phyloP scores from a whole-genome alignment of 257 asterid species.

The Jacaranda copaia region DNA sequence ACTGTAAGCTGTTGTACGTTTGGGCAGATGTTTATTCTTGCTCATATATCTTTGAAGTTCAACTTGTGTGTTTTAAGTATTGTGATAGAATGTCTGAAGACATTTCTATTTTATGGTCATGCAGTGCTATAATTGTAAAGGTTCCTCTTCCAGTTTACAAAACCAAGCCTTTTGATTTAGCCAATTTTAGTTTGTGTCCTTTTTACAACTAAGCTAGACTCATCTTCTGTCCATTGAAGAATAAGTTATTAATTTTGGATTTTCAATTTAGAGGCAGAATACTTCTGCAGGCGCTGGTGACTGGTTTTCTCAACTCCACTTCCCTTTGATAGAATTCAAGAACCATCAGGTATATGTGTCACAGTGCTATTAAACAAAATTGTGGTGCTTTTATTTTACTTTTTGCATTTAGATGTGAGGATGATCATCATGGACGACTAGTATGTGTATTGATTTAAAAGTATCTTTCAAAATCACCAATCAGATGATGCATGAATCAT shows the following conservation, averaged over 20 bases:
- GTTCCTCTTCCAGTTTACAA: neutral
- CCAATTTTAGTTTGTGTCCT: neutral
- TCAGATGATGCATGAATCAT: no score
- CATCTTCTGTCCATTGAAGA: neutral
- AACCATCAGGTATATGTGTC: constrained; percentile 45
- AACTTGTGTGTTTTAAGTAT: neutral
- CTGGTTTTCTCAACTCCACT: constrained; percentile 51
- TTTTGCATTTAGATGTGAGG: constrained; percentile 9
- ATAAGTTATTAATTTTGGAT: constrained; percentile 24
- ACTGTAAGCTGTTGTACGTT: neutral
- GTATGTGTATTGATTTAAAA: neutral
- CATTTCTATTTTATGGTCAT: no score
- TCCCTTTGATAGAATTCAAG: constrained; percentile 55
- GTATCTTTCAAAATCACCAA: neutral
- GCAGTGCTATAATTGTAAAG: no score
- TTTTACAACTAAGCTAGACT: constrained; percentile 7
- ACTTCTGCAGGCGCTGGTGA: constrained; percentile 45
- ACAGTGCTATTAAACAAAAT: neutral
- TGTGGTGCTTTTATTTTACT: neutral
- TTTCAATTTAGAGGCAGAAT: constrained; percentile 44
- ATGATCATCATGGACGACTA: constrained; percentile 9
- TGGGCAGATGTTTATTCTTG: neutral
- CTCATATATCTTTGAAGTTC: neutral
- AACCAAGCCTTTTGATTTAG: neutral
- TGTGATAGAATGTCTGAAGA: no score